Evolutionary conservation across 2,329 filamentous ascomycete species (phyloP).

Genomic region (Monilinia vaccinii-corymbosi): DNA sequence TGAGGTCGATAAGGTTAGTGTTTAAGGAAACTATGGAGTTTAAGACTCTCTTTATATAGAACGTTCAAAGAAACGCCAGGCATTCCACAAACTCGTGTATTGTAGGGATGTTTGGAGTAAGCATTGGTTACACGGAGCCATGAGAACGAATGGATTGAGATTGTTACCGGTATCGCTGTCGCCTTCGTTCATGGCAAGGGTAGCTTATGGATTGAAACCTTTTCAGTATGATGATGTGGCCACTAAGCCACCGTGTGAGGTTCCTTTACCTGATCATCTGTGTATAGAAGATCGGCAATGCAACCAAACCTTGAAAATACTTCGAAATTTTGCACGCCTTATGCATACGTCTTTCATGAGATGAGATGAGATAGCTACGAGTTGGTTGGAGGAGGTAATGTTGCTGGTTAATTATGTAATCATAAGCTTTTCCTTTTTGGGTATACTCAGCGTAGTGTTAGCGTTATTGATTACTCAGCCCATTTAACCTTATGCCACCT

Average conservation of each 20-base stretch:
- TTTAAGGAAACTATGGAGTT: neutral
- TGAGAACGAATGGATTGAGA: neutral
- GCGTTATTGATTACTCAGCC: constrained; percentile 1
- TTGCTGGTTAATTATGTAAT: neutral
- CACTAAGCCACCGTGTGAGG: neutral
- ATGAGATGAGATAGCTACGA: too few species aligned
- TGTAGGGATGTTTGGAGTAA: neutral
- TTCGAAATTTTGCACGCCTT: neutral
- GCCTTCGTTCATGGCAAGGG: neutral
- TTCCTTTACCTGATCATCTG: neutral
- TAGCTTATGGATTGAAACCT: neutral
- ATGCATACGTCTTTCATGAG: neutral
- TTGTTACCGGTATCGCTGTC: neutral
- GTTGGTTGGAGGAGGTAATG: neutral
- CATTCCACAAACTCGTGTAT: neutral
- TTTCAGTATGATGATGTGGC: neutral
- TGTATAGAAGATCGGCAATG: neutral
- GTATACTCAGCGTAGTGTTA: constrained; percentile 9
- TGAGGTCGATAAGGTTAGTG: neutral
- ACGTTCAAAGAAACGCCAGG: neutral
- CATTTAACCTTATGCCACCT: neutral
- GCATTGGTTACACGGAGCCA: neutral
- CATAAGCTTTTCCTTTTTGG: neutral
- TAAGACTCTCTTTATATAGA: neutral
- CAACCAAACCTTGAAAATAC: neutral